Conservation (phyloP, 805 yeast genomes). For the Cyberlindnera subsufficiens region DNA sequence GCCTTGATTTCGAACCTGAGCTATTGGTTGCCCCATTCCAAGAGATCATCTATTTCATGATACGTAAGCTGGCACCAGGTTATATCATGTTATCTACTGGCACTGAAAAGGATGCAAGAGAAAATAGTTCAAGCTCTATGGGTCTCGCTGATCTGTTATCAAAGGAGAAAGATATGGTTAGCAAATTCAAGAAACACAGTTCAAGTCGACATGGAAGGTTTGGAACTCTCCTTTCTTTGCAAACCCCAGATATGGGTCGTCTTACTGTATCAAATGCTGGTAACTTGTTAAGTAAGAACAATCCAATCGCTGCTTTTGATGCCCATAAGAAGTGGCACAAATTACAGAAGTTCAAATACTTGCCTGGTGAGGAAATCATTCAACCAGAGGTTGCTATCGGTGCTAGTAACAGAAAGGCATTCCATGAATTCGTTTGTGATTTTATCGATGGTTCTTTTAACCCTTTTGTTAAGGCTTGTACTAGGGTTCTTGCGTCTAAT, state of each 20-base stretch:
- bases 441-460: constrained; percentile 76
- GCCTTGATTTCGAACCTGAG: constrained; percentile 49
- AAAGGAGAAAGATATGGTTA: constrained; percentile 53
- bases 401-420: constrained; percentile 3
- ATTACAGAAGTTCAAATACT: constrained; percentile 24
- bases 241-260: constrained; percentile 51
- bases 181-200: constrained; percentile 40
- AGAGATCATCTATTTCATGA: constrained; percentile 62
- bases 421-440: constrained; percentile 41
- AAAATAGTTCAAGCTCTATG: background rate
- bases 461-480: constrained; percentile 48
- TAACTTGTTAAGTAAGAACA: constrained; percentile 43
- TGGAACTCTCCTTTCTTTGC: constrained; percentile 77
- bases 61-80: constrained; percentile 45
- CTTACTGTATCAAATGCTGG: constrained; percentile 71
- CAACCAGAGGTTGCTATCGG: constrained; percentile 24
- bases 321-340: constrained; percentile 60
- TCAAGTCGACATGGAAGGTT: constrained; percentile 84
- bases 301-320: constrained; percentile 62
- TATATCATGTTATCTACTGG: constrained; percentile 10
- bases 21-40: constrained; percentile 57
- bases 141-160: constrained; percentile 38
- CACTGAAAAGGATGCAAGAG: constrained; percentile 2
- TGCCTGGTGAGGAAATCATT: constrained; percentile 24
- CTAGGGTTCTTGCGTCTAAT: constrained; percentile 34